phyloP scores from a whole-genome alignment of 164 flowering plant genomes.

The Paratinospora sagittata region DNA sequence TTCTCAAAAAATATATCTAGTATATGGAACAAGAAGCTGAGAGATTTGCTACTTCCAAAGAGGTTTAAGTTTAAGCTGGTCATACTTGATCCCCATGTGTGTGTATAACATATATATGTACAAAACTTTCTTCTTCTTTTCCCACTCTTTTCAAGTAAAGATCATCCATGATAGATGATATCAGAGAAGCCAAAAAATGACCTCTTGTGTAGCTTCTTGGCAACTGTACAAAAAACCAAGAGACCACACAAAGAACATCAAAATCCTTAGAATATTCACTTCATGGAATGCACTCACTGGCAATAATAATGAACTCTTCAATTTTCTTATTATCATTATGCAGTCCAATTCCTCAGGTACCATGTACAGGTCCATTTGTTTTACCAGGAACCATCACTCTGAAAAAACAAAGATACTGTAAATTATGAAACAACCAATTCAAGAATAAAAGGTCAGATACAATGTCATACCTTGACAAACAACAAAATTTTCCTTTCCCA shows the following conservation, averaged over 20 bases:
- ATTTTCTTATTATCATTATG: background rate
- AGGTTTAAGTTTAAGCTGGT: background rate
- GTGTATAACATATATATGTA: too few species aligned
- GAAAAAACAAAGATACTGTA: background rate
- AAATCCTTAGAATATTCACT: background rate
- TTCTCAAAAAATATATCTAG: background rate
- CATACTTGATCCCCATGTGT: background rate
- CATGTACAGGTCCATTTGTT: background rate
- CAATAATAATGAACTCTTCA: background rate
- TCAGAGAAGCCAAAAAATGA: too few species aligned
- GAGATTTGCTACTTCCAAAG: background rate
- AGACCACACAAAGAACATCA: background rate
- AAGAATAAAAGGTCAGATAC: background rate
- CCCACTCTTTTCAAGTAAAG: too few species aligned
- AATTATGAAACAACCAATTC: background rate
- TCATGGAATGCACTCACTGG: too few species aligned
- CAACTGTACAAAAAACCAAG: background rate
- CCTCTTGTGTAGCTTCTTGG: background rate
- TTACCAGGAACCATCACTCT: background rate
- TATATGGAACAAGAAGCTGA: background rate
- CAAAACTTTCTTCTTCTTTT: too few species aligned
- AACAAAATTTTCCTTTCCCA: background rate
- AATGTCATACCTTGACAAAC: background rate
- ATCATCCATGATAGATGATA: too few species aligned
- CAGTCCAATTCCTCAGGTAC: background rate